Percentiles rank a stretch among this genome's conserved stretches.
Conservation (phyloP, 1,284 basidiomycete species). For the Lignosus rhinocerotis region DNA sequence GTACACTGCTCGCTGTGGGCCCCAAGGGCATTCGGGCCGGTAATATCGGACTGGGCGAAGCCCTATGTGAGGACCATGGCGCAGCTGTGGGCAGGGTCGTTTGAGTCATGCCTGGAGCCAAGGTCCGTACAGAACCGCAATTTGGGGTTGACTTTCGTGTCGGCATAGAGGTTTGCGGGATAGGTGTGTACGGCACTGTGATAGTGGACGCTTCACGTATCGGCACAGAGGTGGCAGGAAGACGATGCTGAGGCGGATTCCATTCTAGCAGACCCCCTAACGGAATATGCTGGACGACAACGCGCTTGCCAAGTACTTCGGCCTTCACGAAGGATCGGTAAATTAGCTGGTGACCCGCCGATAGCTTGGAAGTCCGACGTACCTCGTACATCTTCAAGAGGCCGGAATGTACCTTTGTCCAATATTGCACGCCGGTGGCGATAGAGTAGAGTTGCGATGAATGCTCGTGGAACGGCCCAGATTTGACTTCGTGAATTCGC, state of each 20-base stretch:
- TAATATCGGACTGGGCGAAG: slow-evolving; percentile 14
- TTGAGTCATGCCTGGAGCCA: slow-evolving; percentile 1
- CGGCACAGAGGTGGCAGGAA: not conserved
- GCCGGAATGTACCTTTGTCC: slow-evolving; percentile 89
- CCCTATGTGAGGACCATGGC: not conserved
- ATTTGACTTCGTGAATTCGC: slow-evolving; percentile 81
- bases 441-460: slow-evolving; percentile 90
- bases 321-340: slow-evolving; percentile 46
- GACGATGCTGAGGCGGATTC: slow-evolving; percentile 35
- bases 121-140: slow-evolving; percentile 1
- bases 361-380: slow-evolving; percentile 22
- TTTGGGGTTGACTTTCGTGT: not conserved
- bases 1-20: slow-evolving; percentile 26
- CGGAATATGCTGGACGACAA: slow-evolving; percentile 94
- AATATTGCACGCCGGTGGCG: slow-evolving; percentile 81
- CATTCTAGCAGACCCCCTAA: slow-evolving; percentile 81
- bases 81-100: not conserved
- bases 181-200: slow-evolving; percentile 3
- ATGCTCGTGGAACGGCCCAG: slow-evolving; percentile 89
- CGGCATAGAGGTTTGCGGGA: not conserved
- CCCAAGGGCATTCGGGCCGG: slow-evolving; percentile 27
- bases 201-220: slow-evolving; percentile 25
- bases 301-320: slow-evolving; percentile 94
- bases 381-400: slow-evolving; percentile 95
- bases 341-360: not conserved